These are phyloP conservation scores for Hemileccinum impolitum DNA, from an alignment of 768 basidiomycete genomes.

Conservation along the genomic window DNA sequence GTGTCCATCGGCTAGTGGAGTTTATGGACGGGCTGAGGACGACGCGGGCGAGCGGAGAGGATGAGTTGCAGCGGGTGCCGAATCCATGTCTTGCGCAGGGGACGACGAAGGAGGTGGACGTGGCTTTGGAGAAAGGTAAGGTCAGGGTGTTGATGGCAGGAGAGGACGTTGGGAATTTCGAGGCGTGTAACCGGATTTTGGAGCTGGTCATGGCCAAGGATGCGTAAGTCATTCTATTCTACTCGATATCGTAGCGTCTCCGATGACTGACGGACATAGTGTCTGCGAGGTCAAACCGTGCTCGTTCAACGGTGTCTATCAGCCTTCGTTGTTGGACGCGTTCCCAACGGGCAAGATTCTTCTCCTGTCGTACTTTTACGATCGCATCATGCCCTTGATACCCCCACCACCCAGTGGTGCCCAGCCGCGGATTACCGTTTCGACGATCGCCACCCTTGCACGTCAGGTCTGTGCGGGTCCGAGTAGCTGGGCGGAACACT, in stretches of 20 bases:
- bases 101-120: conserved; percentile 57
- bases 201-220: conserved; percentile 94
- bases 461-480: conserved; percentile 71
- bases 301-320: conserved; percentile 96
- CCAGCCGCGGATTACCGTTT: conserved; percentile 42
- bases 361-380: conserved; percentile 97
- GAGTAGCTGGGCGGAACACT: conserved; percentile 50
- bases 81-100: conserved; percentile 84
- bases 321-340: conserved; percentile 85
- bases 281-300: conserved; percentile 92
- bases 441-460: conserved; percentile 63
- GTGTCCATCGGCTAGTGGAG: conserved; percentile 87
- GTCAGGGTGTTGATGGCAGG: conserved; percentile 85
- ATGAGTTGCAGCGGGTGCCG: conserved; percentile 14
- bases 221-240: conserved; percentile 49
- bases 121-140: conserved; percentile 45
- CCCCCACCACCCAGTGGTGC: conserved; percentile 22
- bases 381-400: conserved; percentile 82
- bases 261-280: conserved; percentile 32
- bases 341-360: conserved; percentile 85
- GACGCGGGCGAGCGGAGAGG: conserved; percentile 5
- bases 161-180: conserved; percentile 76
- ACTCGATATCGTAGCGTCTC: background rate
- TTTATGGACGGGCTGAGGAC: conserved; percentile 62
- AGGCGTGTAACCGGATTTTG: conserved; percentile 79